Conservation (phyloP, 164 flowering plant genomes). For the Magnolia kwangsiensis region DNA sequence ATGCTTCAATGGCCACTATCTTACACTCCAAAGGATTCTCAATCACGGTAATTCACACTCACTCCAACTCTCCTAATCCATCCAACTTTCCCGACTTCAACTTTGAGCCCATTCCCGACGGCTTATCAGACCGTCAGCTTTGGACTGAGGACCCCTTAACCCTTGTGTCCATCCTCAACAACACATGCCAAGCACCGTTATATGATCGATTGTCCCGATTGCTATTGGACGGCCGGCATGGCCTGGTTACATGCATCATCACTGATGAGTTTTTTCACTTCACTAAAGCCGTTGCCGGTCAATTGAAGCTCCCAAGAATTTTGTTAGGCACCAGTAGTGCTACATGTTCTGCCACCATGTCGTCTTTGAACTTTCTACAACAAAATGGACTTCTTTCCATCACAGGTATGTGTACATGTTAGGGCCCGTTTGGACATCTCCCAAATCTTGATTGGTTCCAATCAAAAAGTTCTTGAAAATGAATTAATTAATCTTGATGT, state of each 20-base stretch:
- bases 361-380: slow-evolving; percentile 11
- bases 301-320: slow-evolving; percentile 30
- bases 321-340: slow-evolving; percentile 23
- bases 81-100: slow-evolving; percentile 33
- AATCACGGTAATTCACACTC: slow-evolving; percentile 40
- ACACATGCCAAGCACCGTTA: slow-evolving; percentile 15
- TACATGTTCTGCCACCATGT: slow-evolving; percentile 11
- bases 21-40: slow-evolving; percentile 47
- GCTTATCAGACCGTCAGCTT: neutral
- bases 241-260: slow-evolving; percentile 22
- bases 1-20: slow-evolving; percentile 41
- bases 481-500: no score
- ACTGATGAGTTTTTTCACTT: slow-evolving; percentile 25
- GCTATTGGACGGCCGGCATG: neutral
- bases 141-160: neutral
- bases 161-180: neutral
- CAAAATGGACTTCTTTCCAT: slow-evolving; percentile 19
- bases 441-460: neutral
- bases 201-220: slow-evolving; percentile 20
- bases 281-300: slow-evolving; percentile 23
- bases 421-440: no score
- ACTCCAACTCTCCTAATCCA: slow-evolving; percentile 39
- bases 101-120: slow-evolving; percentile 25
- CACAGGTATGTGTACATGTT: neutral
- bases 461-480: no score